Percentiles rank a stretch among this genome's conserved stretches.
Conservation (phyloP, 2,329 filamentous ascomycete genomes). For the Fusarium decemcellulare region DNA sequence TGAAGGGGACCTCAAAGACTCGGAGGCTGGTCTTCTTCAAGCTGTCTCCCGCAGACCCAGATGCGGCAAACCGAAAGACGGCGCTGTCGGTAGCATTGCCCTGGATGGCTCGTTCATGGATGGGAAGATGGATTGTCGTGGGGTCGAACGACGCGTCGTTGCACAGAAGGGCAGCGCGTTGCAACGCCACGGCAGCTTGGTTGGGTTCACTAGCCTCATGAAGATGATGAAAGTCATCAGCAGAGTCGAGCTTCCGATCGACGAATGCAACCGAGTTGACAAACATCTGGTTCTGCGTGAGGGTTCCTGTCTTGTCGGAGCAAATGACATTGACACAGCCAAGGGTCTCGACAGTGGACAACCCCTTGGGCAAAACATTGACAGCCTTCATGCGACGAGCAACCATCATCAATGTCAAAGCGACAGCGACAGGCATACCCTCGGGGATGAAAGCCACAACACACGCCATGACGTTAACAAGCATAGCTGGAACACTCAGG, state of each 20-base stretch:
- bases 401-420: conserved; percentile 59
- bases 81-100: conserved; percentile 61
- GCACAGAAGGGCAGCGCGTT: conserved; percentile 49
- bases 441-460: conserved; percentile 58
- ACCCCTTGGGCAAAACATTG: conserved; percentile 58
- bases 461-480: conserved; percentile 62
- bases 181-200: conserved; percentile 13
- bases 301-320: conserved; percentile 59
- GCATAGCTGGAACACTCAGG: conserved; percentile 60
- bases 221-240: conserved; percentile 42
- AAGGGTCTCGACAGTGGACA: conserved; percentile 59
- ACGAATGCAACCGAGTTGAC: conserved; percentile 57
- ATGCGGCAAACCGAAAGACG: conserved; percentile 56
- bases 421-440: conserved; percentile 57
- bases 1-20: conserved; percentile 62
- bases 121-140: conserved; percentile 51
- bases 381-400: conserved; percentile 59
- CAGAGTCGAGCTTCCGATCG: conserved; percentile 47
- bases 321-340: conserved; percentile 62
- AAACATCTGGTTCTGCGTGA: conserved; percentile 62
- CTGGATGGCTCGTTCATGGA: conserved; percentile 53
- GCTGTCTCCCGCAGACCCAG: conserved; percentile 34
- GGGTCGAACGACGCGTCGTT: conserved; percentile 61
- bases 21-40: conserved; percentile 40
- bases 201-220: neutral